Percentiles rank a stretch among this genome's conserved stretches.
phyloP scores from a whole-genome alignment of 2,329 filamentous ascomycete species.

The Claviceps sp. region DNA sequence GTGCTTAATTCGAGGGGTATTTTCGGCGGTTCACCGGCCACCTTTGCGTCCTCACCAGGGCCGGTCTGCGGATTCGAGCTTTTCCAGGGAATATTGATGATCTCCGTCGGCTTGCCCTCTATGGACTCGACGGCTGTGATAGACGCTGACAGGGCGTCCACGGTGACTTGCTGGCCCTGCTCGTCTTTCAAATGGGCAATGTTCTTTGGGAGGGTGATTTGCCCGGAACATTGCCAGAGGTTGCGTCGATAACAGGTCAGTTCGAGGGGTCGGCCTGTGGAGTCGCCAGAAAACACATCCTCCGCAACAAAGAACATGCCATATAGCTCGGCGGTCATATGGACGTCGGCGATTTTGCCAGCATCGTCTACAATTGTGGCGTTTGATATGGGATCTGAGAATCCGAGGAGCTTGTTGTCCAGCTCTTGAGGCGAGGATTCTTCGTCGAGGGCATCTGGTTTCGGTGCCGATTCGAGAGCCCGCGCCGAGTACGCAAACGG shows the following conservation, averaged over 20 bases:
- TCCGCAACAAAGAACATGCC: conserved; percentile 85
- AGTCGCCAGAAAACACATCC: conserved; percentile 56
- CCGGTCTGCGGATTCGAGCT: conserved; percentile 44
- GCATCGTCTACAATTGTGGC: conserved; percentile 51
- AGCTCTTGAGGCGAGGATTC: conserved; percentile 41
- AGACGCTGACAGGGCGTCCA: conserved; percentile 65
- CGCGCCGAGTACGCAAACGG: conserved; percentile 45
- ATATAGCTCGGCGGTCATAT: conserved; percentile 62
- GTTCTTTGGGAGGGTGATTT: conserved; percentile 63
- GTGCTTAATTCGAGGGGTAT: conserved; percentile 40
- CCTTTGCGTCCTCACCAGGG: conserved; percentile 34
- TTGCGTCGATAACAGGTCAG: conserved; percentile 92
- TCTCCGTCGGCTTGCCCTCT: conserved; percentile 81
- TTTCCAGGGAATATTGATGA: conserved; percentile 96
- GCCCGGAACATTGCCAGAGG: conserved; percentile 86
- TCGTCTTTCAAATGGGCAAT: conserved; percentile 57
- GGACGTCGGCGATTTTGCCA: conserved; percentile 48
- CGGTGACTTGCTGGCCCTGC: conserved; percentile 63
- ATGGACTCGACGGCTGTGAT: conserved; percentile 85
- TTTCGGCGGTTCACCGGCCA: conserved; percentile 36
- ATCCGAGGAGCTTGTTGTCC: conserved; percentile 61
- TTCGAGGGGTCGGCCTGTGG: conserved; percentile 51
- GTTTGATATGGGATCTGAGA: conserved; percentile 49
- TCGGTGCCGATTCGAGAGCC: conserved; percentile 31
- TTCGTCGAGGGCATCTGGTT: conserved; percentile 30